Percentiles rank a stretch among this genome's conserved stretches.
Conservation (phyloP, 75 land plant species). For the Gnetum montanum region DNA sequence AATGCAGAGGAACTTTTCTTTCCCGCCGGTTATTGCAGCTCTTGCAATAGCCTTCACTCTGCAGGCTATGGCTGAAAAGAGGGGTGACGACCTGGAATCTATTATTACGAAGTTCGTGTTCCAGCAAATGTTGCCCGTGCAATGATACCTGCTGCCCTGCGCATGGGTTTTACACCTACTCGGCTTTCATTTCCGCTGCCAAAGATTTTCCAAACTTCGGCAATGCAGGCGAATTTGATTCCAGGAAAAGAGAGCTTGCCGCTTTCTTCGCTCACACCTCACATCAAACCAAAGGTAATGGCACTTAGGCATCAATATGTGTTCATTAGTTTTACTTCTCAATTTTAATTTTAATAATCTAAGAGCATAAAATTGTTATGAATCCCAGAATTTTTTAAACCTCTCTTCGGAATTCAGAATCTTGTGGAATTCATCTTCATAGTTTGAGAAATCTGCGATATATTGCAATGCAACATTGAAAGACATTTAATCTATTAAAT, state of each 20-base stretch:
- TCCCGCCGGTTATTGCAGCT: no score
- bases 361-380: no score
- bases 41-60: conserved; percentile 16
- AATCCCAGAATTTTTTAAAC: no score
- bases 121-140: conserved; percentile 38
- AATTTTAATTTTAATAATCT: no score
- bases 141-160: conserved; percentile 17
- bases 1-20: no score
- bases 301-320: no score
- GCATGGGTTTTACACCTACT: conserved; percentile 48
- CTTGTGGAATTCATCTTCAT: no score
- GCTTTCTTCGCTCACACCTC: conserved; percentile 59
- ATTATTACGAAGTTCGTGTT: conserved; percentile 24
- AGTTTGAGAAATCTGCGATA: no score
- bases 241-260: conserved; percentile 49
- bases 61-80: conserved; percentile 18
- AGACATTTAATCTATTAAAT: no score
- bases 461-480: no score
- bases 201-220: conserved; percentile 29
- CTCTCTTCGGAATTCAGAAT: no score
- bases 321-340: no score
- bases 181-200: conserved; percentile 50
- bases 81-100: conserved; percentile 12
- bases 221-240: conserved; percentile 25
- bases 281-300: conserved; percentile 54